Evolutionary conservation across 164 flowering plant genomes (phyloP).

Genomic region (Vitis riparia): DNA sequence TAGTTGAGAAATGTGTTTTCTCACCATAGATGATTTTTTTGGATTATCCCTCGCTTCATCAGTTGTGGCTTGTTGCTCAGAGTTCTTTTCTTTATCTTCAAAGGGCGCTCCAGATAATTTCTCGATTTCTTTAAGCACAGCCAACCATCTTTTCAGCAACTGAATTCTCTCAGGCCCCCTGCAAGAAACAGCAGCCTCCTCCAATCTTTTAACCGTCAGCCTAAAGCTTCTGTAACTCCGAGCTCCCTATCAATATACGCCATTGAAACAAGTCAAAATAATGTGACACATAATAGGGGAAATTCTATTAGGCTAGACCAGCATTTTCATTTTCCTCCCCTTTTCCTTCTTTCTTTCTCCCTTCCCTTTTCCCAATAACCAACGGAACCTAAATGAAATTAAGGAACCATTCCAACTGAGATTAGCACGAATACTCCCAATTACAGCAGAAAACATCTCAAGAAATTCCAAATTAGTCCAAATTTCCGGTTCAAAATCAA

Average conservation of each 20-base stretch:
- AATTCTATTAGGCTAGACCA: too few relatives aligned
- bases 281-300: too few relatives aligned
- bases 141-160: slow-evolving; percentile 75
- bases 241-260: slow-evolving; percentile 42
- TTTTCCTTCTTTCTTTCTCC: too few relatives aligned
- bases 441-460: too few relatives aligned
- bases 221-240: slow-evolving; percentile 58
- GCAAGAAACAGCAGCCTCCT: slow-evolving; percentile 83
- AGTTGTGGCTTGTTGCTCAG: slow-evolving; percentile 33
- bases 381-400: not conserved
- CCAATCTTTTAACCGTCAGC: slow-evolving; percentile 72
- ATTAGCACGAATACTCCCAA: too few relatives aligned
- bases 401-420: too few relatives aligned
- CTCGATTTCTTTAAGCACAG: slow-evolving; percentile 69
- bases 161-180: slow-evolving; percentile 79
- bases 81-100: slow-evolving; percentile 34
- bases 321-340: too few relatives aligned
- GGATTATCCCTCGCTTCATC: slow-evolving; percentile 56
- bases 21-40: slow-evolving; percentile 51
- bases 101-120: slow-evolving; percentile 23
- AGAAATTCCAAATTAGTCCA: too few relatives aligned
- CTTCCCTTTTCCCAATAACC: not conserved
- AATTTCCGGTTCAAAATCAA: too few relatives aligned
- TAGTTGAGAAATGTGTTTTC: slow-evolving; percentile 12
- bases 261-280: slow-evolving; percentile 3